Percentiles rank a stretch among this genome's conserved stretches.
Conservation (phyloP, 768 basidiomycete genomes). For the Phlebiopsis gigantea region DNA sequence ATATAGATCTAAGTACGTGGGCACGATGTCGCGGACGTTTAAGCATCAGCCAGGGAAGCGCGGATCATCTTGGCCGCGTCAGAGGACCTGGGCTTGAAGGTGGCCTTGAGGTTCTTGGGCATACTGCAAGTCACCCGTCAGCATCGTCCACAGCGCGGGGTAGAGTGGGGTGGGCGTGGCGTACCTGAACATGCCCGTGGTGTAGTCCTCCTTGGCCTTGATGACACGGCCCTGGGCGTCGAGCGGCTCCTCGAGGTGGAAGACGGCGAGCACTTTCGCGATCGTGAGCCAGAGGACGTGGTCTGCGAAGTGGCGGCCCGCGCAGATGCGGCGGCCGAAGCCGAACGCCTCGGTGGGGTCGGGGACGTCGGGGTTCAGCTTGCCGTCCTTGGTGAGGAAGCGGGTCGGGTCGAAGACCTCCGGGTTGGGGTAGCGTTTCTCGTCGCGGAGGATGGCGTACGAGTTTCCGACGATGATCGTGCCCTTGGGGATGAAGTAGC, state of each 20-base stretch:
- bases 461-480: slow-evolving; percentile 22
- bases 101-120: no score
- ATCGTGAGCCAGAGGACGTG: slow-evolving; percentile 8
- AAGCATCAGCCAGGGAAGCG: no score
- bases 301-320: slow-evolving; percentile 14
- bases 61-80: no score
- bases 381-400: not conserved
- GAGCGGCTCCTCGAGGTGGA: no score
- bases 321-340: slow-evolving; percentile 14
- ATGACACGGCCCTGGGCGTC: not conserved
- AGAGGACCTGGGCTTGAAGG: no score
- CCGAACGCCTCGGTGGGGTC: slow-evolving; percentile 10
- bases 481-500: slow-evolving; percentile 24
- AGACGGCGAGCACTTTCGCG: no score
- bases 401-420: slow-evolving; percentile 4
- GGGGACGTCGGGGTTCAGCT: not conserved
- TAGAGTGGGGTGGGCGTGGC: no score
- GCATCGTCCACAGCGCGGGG: no score
- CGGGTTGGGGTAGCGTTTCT: not conserved
- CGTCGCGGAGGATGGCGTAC: slow-evolving; percentile 3
- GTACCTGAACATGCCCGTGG: not conserved
- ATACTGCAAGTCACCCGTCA: no score
- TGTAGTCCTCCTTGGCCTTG: not conserved
- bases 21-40: no score
- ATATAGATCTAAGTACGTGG: no score